Evolutionary conservation across 1,284 basidiomycete genomes (phyloP).

Genomic region (Puccinia triticina): DNA sequence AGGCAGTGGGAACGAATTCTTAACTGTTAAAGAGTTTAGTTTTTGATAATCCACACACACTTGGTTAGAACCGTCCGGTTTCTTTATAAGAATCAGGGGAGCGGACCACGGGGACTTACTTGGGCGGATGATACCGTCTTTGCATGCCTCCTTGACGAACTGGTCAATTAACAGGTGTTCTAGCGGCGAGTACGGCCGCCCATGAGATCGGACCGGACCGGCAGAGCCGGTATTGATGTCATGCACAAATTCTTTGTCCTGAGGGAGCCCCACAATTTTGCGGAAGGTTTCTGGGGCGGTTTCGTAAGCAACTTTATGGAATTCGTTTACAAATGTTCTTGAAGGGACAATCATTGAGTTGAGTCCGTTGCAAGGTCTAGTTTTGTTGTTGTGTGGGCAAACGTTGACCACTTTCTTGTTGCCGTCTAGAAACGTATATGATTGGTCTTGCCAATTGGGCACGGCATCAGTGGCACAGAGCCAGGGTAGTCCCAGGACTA

Average conservation of each 20-base stretch:
- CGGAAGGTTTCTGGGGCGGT: neutral
- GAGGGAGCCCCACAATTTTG: neutral
- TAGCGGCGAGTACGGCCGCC: neutral
- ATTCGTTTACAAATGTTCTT: neutral
- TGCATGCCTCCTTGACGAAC: neutral
- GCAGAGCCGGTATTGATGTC: neutral
- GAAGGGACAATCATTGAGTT: too few relatives aligned
- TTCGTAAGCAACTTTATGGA: neutral
- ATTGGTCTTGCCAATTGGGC: neutral
- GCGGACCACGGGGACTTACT: neutral
- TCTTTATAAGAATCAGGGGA: neutral
- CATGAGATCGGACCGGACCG: neutral
- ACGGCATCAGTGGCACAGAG: neutral
- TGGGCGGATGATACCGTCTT: neutral
- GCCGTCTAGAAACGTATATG: neutral
- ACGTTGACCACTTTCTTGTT: neutral
- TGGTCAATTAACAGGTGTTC: neutral
- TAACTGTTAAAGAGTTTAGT: neutral
- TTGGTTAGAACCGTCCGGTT: neutral
- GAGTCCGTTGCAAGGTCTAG: too few relatives aligned
- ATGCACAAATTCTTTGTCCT: neutral
- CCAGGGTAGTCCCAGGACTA: constrained; percentile 14
- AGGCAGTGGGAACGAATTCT: neutral
- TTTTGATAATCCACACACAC: constrained; percentile 16
- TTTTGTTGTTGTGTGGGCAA: neutral